Base-by-base conservation (phyloP, 257 asterid genomes). In the Dorcoceras hygrometricum region DNA sequence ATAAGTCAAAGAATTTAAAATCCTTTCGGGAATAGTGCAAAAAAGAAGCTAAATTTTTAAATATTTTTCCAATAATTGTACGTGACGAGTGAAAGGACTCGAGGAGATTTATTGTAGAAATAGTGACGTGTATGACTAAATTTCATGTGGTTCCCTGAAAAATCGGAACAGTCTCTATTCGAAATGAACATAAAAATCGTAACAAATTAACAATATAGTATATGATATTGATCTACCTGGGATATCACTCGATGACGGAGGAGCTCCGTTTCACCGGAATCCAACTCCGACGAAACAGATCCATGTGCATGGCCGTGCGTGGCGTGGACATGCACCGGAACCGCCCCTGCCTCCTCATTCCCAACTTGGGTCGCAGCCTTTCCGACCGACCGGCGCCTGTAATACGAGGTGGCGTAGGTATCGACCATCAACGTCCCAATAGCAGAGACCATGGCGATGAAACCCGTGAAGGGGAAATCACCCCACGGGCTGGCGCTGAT, bases 381-480 rank as follows among this genome's bases (percentile, higher is more conserved):
- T 11, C n/a, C 31, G 12, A 2, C 8, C 8, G 48, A 58, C 36
- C 32, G 55, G 63, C 74, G 61, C n/a, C 23, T 6, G 43, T 62
- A 77, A 20, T 71, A 66, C 9, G 75, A 19, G 4, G 77, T 77
- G 5, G 84, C 82, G 29, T 61, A 73, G 5, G 81, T 51, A 0
- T 82, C 84, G 0, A 82, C 77, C 87, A 79, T 72, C 2, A 82
- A 74, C 2, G 82, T 74, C 36, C 78, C 78, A 4, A 79, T 79
- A 2, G 83, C 77, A 0, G 84, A 34, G 6, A 77, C 31, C 87
- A 82, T 82, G 0, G 87, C 83, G 3, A 82, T 54, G 4, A 82
- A 79, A 1, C 87, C 84, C 0, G 87, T 29, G 59, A 82, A 82
- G 3, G 84, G 84, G 14, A 82, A 82, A 24, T 79, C 75, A n/a